phyloP scores from a whole-genome alignment of 768 basidiomycete genomes.

The Boletales sp. region DNA sequence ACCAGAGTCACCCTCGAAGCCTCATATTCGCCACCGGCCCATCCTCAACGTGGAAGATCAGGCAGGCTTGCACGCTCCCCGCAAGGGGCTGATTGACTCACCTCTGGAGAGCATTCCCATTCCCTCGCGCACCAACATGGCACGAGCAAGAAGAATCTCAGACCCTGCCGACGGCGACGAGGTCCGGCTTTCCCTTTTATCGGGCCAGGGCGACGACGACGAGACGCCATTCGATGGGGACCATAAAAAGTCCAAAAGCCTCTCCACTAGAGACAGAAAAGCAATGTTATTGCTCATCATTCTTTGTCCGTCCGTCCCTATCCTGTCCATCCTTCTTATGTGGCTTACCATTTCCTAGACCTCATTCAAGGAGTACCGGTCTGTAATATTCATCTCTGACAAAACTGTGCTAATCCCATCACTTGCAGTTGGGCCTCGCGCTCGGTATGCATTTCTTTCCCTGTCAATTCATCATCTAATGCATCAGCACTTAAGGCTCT shows the following conservation, averaged over 20 bases:
- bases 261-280: constrained; percentile 74
- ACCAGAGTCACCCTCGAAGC: constrained; percentile 26
- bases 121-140: constrained; percentile 47
- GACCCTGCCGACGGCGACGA: constrained; percentile 42
- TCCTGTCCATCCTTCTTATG: constrained; percentile 4
- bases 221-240: constrained; percentile 31
- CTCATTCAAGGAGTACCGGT: constrained; percentile 90
- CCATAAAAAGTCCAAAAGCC: constrained; percentile 40
- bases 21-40: constrained; percentile 27
- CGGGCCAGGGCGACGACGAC: constrained; percentile 43
- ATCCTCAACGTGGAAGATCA: constrained; percentile 38
- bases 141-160: constrained; percentile 30
- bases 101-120: constrained; percentile 59
- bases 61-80: constrained; percentile 24
- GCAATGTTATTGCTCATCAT: constrained; percentile 83
- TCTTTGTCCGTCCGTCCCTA: constrained; percentile 62
- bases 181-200: constrained; percentile 58
- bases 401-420: constrained; percentile 4
- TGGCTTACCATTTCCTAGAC: constrained; percentile 39
- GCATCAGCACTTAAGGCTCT: constrained; percentile 55
- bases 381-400: constrained; percentile 30
- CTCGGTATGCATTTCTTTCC: constrained; percentile 49
- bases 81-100: constrained; percentile 52
- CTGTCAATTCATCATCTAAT: constrained; percentile 2
- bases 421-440: constrained; percentile 74